Percentiles rank a stretch among this genome's conserved stretches.
Evolutionary conservation across 1,284 basidiomycete species (phyloP).

Genomic region (Ganoderma multipileum): DNA sequence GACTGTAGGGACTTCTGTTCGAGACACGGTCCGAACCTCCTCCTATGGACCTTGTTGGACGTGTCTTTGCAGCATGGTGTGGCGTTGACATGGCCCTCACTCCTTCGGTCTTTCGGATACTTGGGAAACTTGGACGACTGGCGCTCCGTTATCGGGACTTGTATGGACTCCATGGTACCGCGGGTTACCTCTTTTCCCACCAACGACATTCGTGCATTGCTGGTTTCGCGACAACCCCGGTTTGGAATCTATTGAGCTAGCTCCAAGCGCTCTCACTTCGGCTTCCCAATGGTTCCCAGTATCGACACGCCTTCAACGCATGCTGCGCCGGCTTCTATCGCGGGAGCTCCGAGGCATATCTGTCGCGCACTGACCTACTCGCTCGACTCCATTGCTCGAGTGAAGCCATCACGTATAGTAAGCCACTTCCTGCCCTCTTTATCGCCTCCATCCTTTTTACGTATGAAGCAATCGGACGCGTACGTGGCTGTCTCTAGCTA

Average conservation of each 20-base stretch:
- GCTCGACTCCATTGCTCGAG: slow-evolving; percentile 3
- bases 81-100: slow-evolving; percentile 1
- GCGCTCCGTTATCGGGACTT: slow-evolving; percentile 12
- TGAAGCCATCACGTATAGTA: slow-evolving; percentile 6
- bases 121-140: slow-evolving; percentile 1
- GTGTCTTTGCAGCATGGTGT: slow-evolving; percentile 10
- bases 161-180: not conserved
- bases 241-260: slow-evolving; percentile 4
- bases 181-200: slow-evolving; percentile 1
- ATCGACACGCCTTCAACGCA: slow-evolving; percentile 6
- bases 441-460: slow-evolving; percentile 18
- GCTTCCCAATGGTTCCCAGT: slow-evolving; percentile 13
- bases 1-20: slow-evolving; percentile 2
- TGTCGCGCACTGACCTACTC: slow-evolving; percentile 11
- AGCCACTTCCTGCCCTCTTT: slow-evolving; percentile 7
- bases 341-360: slow-evolving; percentile 8
- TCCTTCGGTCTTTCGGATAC: not conserved
- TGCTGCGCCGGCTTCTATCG: slow-evolving; percentile 18
- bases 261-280: not conserved
- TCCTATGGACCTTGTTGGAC: not conserved
- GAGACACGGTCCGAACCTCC: slow-evolving; percentile 10
- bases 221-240: slow-evolving; percentile 1
- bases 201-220: not conserved
- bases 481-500: slow-evolving; percentile 21
- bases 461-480: slow-evolving; percentile 11